These are phyloP conservation scores for Puccinellia tenuiflora DNA, from an alignment of 176 grass and related monocot genomes.

Conservation along the genomic window DNA sequence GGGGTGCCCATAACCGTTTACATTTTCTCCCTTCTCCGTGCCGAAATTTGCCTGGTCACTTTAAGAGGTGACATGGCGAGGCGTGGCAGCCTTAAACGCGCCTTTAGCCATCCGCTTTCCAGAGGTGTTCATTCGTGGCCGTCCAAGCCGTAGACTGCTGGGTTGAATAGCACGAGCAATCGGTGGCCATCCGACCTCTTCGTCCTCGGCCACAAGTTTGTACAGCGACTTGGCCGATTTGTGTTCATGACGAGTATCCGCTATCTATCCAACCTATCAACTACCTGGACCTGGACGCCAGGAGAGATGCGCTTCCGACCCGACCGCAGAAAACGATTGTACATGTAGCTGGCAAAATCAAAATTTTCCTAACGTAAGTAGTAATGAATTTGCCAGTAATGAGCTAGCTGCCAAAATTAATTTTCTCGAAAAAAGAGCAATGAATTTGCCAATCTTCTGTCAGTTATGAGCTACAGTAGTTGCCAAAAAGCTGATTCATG, in stretches of 20 bases:
- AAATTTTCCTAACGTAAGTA: background rate
- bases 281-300: background rate
- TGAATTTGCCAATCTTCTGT: too few relatives aligned
- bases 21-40: background rate
- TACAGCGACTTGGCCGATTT: conserved; percentile 11
- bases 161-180: background rate
- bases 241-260: background rate
- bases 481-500: background rate
- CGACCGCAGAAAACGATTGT: background rate
- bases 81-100: background rate
- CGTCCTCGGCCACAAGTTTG: conserved; percentile 1
- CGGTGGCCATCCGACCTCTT: conserved; percentile 7
- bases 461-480: background rate
- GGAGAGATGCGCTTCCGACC: background rate
- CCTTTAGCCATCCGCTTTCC: background rate
- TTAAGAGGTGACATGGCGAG: background rate
- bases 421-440: too few relatives aligned
- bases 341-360: background rate
- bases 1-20: background rate
- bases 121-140: conserved; percentile 1
- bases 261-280: background rate
- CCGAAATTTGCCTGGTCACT: background rate
- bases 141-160: background rate
- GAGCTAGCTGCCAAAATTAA: background rate
- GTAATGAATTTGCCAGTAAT: background rate